Evolutionary conservation across 495 filamentous ascomycete genomes (phyloP), one percentile per base, ranked within the genome.

Genomic region (Xylaria intraflava): DNA sequence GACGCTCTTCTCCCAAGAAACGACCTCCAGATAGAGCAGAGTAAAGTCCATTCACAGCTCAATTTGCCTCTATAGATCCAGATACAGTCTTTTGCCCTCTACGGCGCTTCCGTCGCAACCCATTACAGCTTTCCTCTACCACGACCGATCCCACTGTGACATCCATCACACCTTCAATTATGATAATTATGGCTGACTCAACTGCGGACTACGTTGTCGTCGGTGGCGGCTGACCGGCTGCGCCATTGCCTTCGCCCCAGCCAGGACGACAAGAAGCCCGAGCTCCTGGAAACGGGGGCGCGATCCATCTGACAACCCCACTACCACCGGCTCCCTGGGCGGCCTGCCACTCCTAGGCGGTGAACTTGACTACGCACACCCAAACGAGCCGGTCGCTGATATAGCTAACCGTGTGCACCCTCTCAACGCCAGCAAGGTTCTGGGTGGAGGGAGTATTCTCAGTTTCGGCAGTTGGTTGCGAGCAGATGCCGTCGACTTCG

Each of bases 381-480:
- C 41, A 10, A 72, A 61, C 12, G 58, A 58, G 1, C 69, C 70
- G 0, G 69, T 60, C 0, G 1, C 38, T 0, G 56, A 61, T 48
- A 58, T 68, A 1, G 50, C 50, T 9, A 43, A 64, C 24, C 59
- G 67, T 14, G 39, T 36, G 7, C 51, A 62, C 40, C 44, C 36
- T 23, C 51, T 64, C n/a, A 51, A 33, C 12, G 59, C 68, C 3
- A 71, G 69, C 10, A 72, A 75, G 41, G 67, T 52, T n/a, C 62
- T 77, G 5, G 59, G 61, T 2, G 72, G 73, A 51, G 58, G 47
- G 14, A 66, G 57, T 26, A 55, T 62, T 1, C 54, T 68, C 41
- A 72, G 72, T 55, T 69, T 62, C 33, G 68, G 62, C 16, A 58
- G 44, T 8, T 75, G 69, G 72, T 57, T 64, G 19, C 64, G 72